Evolutionary conservation across 768 basidiomycete species (phyloP), one percentile per base, ranked within the genome.

Genomic region (Russula sp.): DNA sequence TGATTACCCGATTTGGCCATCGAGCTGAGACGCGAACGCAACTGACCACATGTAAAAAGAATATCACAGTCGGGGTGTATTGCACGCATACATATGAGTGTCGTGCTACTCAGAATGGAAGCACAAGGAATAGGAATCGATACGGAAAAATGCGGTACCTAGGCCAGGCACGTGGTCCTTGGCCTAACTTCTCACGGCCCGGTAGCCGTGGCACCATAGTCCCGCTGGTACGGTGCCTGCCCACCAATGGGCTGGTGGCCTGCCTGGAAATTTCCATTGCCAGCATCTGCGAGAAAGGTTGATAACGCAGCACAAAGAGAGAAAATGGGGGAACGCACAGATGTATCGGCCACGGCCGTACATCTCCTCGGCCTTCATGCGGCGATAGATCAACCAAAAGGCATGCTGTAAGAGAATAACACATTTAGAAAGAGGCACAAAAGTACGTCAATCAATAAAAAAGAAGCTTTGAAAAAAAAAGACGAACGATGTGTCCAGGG

Each of bases 381-480:
- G 88, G 81, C 81, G 87, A 76, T 93, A 93, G 59, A 93, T 92
- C 56, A 95, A 79, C 88, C 88, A 93, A 76, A 93, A 92, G 1
- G 90, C 88, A 70, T 93, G 90, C 82, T 83, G 48, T 29, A 16
- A 29, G 3, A 3, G 3, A 3, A 29, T 3, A 29, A 29, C 25
- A 29, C 1, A 29, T 29, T 29, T 29, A 29, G 25, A 3, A 29
- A 1, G 25, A 29, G 25, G 25, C 25, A 29, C 25, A 29, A 29
- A 14, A 38, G 36, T 5, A 60, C 13, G 6, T 14, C 16, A 13
- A n/a, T 35, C 36, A 6, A 25, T 2, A 39, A 34, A 36, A 32
- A 25, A 25, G 20, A 3, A 5, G 9, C 2, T 3, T 20, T 22
- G 25, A 13, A 25, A n/a, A 42, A 8, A 45, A 5, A 18, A 39